Percentiles rank a stretch among this genome's conserved stretches.
phyloP scores from a whole-genome alignment of 129 eudicot genomes.

The Tanacetum coccineum region DNA sequence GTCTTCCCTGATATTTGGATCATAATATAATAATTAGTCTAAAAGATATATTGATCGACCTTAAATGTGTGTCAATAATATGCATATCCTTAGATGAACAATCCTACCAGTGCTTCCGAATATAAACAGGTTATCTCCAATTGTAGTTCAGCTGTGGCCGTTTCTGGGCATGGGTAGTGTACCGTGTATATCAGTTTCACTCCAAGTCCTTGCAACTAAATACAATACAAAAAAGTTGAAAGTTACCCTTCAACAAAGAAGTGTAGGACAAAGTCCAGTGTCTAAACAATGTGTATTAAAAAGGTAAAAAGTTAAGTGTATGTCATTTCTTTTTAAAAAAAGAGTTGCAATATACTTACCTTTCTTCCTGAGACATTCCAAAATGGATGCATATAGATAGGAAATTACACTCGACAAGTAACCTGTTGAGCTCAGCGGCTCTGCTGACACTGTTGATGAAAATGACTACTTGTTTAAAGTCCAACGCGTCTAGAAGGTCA shows the following conservation, averaged over 20 bases:
- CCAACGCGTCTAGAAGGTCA: constrained; percentile 90
- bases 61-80: background rate
- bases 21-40: too few species aligned
- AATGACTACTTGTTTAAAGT: constrained; percentile 90
- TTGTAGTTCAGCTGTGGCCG: constrained; percentile 91
- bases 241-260: too few species aligned
- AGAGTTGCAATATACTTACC: too few species aligned
- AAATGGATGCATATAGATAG: constrained; percentile 94
- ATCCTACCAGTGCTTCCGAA: constrained; percentile 95
- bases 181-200: constrained; percentile 72
- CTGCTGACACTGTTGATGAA: constrained; percentile 90
- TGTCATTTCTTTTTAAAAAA: too few species aligned
- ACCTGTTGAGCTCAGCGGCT: constrained; percentile 88
- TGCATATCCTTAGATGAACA: constrained; percentile 68
- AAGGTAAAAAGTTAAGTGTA: background rate
- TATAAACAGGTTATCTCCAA: constrained; percentile 74
- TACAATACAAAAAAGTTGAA: too few species aligned
- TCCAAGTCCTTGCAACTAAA: constrained; percentile 70
- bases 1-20: too few species aligned
- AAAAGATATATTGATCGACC: too few species aligned
- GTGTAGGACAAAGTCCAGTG: too few species aligned
- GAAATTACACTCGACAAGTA: constrained; percentile 85
- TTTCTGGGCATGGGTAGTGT: constrained; percentile 81
- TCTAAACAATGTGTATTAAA: background rate
- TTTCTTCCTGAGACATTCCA: constrained; percentile 97